Evolutionary conservation across 1,284 basidiomycete species (phyloP).

Genomic region (Entoloma clypeatum): DNA sequence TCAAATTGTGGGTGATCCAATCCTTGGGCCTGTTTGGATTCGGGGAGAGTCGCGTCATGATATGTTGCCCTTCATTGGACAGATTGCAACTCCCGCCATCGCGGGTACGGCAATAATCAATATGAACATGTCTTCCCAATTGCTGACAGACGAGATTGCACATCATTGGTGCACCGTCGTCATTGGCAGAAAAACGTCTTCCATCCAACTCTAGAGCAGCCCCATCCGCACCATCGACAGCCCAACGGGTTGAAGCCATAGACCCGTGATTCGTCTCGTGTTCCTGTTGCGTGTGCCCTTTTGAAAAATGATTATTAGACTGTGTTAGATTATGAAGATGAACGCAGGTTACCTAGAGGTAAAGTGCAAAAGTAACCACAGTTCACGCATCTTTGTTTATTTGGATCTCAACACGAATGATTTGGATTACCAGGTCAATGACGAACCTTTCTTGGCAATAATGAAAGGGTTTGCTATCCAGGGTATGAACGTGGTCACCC

Average conservation of each 20-base stretch:
- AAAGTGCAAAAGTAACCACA: constrained; percentile 60
- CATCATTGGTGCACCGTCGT: constrained; percentile 63
- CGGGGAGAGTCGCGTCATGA: constrained; percentile 39
- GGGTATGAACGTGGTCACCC: constrained; percentile 47
- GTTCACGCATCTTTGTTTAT: constrained; percentile 40
- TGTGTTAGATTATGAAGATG: background rate
- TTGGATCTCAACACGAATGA: background rate
- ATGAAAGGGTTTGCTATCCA: constrained; percentile 40
- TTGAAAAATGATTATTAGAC: background rate
- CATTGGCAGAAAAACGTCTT: constrained; percentile 50
- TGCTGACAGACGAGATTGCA: constrained; percentile 54
- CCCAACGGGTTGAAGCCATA: constrained; percentile 56
- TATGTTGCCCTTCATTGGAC: constrained; percentile 46
- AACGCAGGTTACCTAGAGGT: constrained; percentile 40
- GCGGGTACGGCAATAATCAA: constrained; percentile 51
- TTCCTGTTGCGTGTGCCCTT: constrained; percentile 56
- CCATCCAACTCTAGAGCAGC: constrained; percentile 50
- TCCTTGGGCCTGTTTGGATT: constrained; percentile 47
- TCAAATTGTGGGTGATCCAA: constrained; percentile 49
- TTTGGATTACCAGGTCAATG: background rate
- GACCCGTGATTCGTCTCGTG: constrained; percentile 64
- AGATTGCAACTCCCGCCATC: constrained; percentile 35
- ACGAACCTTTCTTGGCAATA: constrained; percentile 47
- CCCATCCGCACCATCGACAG: constrained; percentile 48
- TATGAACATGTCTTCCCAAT: constrained; percentile 52